These are phyloP conservation scores for Ploettnerulaceae sp. DNA, from an alignment of 2,329 filamentous ascomycete genomes.

Conservation along the genomic window DNA sequence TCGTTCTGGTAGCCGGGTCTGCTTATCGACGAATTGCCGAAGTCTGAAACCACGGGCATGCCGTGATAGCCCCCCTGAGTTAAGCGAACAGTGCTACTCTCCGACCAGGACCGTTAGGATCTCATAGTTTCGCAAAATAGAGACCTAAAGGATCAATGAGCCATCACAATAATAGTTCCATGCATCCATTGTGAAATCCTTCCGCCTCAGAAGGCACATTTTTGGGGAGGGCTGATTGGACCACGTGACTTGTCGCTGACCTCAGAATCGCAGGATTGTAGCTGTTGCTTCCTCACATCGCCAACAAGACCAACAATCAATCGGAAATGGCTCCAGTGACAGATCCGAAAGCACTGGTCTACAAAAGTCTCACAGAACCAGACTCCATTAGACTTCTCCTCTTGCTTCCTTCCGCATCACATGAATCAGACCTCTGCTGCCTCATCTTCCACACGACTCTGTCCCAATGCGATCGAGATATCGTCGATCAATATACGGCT, in stretches of 20 bases:
- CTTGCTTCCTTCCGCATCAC: conserved; percentile 4
- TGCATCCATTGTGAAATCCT: too few species aligned
- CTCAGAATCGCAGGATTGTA: not conserved
- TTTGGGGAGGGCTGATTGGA: too few species aligned
- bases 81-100: too few species aligned
- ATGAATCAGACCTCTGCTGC: not conserved
- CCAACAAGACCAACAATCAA: not conserved
- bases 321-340: not conserved
- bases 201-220: too few species aligned
- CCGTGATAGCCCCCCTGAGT: not conserved
- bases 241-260: conserved; percentile 1
- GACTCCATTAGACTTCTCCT: conserved; percentile 12
- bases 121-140: too few species aligned
- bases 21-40: too few species aligned
- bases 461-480: conserved; percentile 2
- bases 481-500: conserved; percentile 15
- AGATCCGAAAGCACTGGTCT: not conserved
- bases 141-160: too few species aligned
- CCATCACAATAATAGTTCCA: too few species aligned
- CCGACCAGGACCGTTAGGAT: too few species aligned
- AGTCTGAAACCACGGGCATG: too few species aligned
- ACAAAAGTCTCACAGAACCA: not conserved
- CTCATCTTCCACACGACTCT: conserved; percentile 5
- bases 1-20: too few species aligned
- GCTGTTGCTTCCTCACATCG: not conserved